Conservation (phyloP, 192 early-diverging fungal genomes). For the Gryganskiella cystojenkinii region DNA sequence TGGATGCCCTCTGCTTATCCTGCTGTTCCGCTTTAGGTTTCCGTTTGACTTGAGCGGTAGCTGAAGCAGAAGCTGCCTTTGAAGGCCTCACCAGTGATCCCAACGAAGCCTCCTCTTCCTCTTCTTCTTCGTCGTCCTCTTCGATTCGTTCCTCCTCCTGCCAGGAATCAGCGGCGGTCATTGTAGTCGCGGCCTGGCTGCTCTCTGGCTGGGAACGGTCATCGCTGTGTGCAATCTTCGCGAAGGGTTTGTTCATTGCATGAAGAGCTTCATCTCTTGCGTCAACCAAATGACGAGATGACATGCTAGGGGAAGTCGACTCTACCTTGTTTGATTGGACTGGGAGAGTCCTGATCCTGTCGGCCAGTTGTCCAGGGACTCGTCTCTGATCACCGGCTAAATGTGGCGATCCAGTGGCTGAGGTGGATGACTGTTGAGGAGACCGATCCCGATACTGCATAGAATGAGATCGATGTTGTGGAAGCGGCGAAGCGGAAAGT, state of each 20-base stretch:
- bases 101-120: neutral
- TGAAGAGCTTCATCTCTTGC: too few species aligned
- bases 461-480: too few species aligned
- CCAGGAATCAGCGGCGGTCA: too few species aligned
- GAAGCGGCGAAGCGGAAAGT: slow-evolving; percentile 3
- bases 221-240: neutral
- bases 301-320: neutral
- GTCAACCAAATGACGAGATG: too few species aligned
- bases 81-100: slow-evolving; percentile 4
- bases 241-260: neutral
- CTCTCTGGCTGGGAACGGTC: too few species aligned
- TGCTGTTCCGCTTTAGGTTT: slow-evolving; percentile 33
- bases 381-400: slow-evolving; percentile 1
- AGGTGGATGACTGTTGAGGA: slow-evolving; percentile 18
- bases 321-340: slow-evolving; percentile 5
- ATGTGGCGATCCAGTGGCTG: neutral
- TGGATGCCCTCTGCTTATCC: slow-evolving; percentile 18
- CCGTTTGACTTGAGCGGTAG: slow-evolving; percentile 23
- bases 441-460: slow-evolving; percentile 14
- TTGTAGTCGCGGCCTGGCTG: too few species aligned
- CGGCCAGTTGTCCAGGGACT: slow-evolving; percentile 29
- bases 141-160: too few species aligned
- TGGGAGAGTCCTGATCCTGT: slow-evolving; percentile 31
- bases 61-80: neutral
- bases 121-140: too few species aligned